Evolutionary conservation across 768 basidiomycete species (phyloP).

Genomic region (Mycena sanguinolenta): DNA sequence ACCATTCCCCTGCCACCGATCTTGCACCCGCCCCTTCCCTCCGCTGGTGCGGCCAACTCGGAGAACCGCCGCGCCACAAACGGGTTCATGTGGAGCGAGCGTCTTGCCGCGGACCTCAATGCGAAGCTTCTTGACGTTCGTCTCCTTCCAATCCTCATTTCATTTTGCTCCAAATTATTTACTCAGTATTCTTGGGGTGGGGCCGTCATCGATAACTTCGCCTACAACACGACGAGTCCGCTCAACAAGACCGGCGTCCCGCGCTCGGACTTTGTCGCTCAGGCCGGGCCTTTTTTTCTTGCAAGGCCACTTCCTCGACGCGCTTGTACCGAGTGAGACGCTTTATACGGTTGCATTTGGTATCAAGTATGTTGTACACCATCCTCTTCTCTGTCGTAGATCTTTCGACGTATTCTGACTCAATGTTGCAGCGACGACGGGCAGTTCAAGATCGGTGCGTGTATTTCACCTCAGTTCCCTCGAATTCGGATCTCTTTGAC

Average conservation of each 20-base stretch:
- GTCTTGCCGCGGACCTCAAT: background rate
- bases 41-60: background rate
- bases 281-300: constrained; percentile 45
- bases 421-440: constrained; percentile 41
- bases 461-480: background rate
- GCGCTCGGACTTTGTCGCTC: constrained; percentile 46
- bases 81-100: background rate
- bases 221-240: constrained; percentile 49
- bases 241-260: constrained; percentile 41
- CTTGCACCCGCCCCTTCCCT: background rate
- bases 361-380: constrained; percentile 45
- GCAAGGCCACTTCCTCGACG: constrained; percentile 47
- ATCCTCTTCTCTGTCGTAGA: background rate
- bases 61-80: background rate
- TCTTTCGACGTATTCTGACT: background rate
- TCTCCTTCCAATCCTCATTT: background rate
- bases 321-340: constrained; percentile 44
- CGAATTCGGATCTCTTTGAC: too few species aligned
- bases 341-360: constrained; percentile 48
- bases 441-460: constrained; percentile 42
- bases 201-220: constrained; percentile 50
- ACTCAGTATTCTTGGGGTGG: constrained; percentile 51
- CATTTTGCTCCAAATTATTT: background rate
- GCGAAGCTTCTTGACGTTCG: constrained; percentile 39
- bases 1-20: constrained; percentile 36